Base-by-base conservation (phyloP, 305 asterid species). In the Vinca major region DNA sequence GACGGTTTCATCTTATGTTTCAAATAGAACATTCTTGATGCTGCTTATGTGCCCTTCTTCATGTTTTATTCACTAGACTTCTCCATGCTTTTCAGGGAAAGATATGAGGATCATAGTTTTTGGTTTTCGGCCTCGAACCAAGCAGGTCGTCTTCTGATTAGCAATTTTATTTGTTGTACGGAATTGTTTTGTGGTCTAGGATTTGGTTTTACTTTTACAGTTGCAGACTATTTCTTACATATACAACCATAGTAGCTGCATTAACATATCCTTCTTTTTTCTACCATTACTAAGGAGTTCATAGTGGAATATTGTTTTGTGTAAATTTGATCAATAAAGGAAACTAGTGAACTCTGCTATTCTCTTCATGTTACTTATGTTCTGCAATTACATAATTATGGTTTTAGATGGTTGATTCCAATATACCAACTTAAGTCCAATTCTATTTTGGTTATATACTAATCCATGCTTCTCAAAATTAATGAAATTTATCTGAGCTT, bases 61-160 rank as follows among this genome's bases (percentile, higher is more conserved):
- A 56, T 43, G 21, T 5, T 56, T 63, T 44, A 49, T 40, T 67
- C 43, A 60, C 58, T 69, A 72, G 19, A 57, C 75, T 56, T 21
- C 50, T 48, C 62, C 62, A 16, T 71, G 61, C 47, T 73, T 67
- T 80, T 78, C 95, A 92, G 98, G 97, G 69, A 93, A 89, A 80
- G 98, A 93, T 81, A 87, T 90, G 97, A 87, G 98, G 77, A 87
- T 86, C 47, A 85, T 93, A 73, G 96, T 93, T 58, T 93, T 87
- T 74, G 94, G 96, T 51, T 93, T 93, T 86, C 93, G 90, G 68
- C 92, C 98, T 74, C 86, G 92, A 75, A 89, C 96, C 51, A 89
- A 86, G 82, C 95, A 90, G 98, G 98, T 89, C 47, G 37, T 61
- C 56, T 60, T 43, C 56, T 16, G 39, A 48, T 37, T 11, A 63